phyloP scores from a whole-genome alignment of 2,329 filamentous ascomycete species.

The Cyphellophora attinorum region DNA sequence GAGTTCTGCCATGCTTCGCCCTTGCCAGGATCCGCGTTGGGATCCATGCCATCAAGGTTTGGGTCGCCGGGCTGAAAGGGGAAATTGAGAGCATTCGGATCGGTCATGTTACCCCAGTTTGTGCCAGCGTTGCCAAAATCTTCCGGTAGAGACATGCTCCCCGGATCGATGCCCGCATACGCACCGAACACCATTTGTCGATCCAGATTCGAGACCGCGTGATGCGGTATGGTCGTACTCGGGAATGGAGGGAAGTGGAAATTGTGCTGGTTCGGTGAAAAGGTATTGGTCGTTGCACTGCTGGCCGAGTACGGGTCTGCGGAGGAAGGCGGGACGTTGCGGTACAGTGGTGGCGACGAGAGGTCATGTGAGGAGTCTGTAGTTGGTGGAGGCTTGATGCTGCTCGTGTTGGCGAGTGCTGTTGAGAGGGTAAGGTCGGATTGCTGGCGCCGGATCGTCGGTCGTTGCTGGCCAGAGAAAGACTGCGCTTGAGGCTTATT shows the following conservation, averaged over 20 bases:
- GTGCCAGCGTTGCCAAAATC: no score
- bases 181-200: slow-evolving; percentile 67
- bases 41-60: not conserved
- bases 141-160: not conserved
- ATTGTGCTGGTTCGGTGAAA: slow-evolving; percentile 16
- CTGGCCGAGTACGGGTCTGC: slow-evolving; percentile 6
- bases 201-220: slow-evolving; percentile 56
- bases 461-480: slow-evolving; percentile 10
- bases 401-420: not conserved
- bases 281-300: slow-evolving; percentile 5
- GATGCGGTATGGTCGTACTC: no score
- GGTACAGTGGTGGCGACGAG: slow-evolving; percentile 14
- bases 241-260: slow-evolving; percentile 28
- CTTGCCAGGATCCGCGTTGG: no score
- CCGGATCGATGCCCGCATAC: slow-evolving; percentile 41
- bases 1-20: no score
- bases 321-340: slow-evolving; percentile 5
- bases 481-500: slow-evolving; percentile 12
- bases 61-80: not conserved
- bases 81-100: no score
- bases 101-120: not conserved
- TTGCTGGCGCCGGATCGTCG: not conserved
- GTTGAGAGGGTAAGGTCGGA: not conserved
- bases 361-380: slow-evolving; percentile 12
- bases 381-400: not conserved